These are phyloP conservation scores for Neurospora sp. DNA, from an alignment of 495 filamentous ascomycete genomes.

Conservation along the genomic window DNA sequence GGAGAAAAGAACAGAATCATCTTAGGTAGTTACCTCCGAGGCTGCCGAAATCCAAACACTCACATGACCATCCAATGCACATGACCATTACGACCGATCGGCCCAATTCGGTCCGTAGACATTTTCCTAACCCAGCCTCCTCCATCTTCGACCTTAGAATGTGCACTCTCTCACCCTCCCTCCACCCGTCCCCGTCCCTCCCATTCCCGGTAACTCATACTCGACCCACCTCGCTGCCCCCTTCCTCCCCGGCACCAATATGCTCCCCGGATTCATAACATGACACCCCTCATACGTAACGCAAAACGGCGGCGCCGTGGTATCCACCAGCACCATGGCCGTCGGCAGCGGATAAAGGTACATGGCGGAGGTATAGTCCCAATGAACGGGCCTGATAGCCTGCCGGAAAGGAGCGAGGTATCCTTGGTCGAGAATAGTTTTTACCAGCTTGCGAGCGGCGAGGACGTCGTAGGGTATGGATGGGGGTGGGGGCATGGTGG, in stretches of 20 bases:
- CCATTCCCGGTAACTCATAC: slow-evolving; percentile 55
- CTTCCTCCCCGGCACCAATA: slow-evolving; percentile 53
- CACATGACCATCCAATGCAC: too few species aligned
- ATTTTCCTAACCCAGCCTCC: too few species aligned
- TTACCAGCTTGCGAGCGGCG: slow-evolving; percentile 73
- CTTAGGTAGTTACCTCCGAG: too few species aligned
- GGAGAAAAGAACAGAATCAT: too few species aligned
- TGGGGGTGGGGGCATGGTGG: slow-evolving; percentile 1
- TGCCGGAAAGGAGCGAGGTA: slow-evolving; percentile 79
- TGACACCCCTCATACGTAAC: slow-evolving; percentile 90
- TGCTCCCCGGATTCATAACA: slow-evolving; percentile 84
- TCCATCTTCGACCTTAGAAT: too few species aligned
- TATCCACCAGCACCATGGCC: slow-evolving; percentile 69
- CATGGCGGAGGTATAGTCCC: slow-evolving; percentile 68
- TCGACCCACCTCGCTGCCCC: slow-evolving; percentile 73
- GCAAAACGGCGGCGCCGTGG: slow-evolving; percentile 68
- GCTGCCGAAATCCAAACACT: too few species aligned
- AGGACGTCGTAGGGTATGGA: slow-evolving; percentile 40
- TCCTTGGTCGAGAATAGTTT: slow-evolving; percentile 88
- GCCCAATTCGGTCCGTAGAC: too few species aligned
- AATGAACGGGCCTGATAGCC: slow-evolving; percentile 65
- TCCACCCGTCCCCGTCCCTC: neutral
- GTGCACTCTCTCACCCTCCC: slow-evolving; percentile 36
- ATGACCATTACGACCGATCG: too few species aligned
- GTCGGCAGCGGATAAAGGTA: slow-evolving; percentile 84